Percentiles rank a stretch among this genome's conserved stretches.
These are phyloP conservation scores for Neurospora sp. DNA, from an alignment of 495 filamentous ascomycete genomes.

Conservation along the genomic window DNA sequence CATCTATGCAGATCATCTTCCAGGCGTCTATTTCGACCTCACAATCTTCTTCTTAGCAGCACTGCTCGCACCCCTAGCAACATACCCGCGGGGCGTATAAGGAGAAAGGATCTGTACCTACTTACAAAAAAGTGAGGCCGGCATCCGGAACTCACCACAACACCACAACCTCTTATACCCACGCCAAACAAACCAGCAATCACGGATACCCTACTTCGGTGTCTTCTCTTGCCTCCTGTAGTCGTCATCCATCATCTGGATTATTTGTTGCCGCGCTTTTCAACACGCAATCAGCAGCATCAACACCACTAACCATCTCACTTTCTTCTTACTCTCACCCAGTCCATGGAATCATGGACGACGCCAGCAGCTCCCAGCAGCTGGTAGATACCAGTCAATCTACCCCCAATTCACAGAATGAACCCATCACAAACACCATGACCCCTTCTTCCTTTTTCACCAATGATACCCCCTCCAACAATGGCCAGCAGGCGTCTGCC, in stretches of 20 bases:
- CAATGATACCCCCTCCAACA: neutral
- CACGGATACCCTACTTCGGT: neutral
- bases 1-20: neutral
- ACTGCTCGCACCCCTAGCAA: neutral
- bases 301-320: neutral
- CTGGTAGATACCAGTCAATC: constrained; percentile 11
- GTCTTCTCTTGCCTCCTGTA: neutral
- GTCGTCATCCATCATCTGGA: neutral
- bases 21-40: neutral
- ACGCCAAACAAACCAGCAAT: neutral
- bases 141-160: neutral
- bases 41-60: neutral
- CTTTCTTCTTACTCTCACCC: constrained; percentile 2
- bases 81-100: neutral
- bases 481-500: neutral
- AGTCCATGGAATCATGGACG: constrained; percentile 21
- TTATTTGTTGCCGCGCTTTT: neutral
- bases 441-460: neutral
- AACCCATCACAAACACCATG: neutral
- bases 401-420: neutral
- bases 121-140: neutral
- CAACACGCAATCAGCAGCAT: neutral
- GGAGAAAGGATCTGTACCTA: neutral
- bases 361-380: constrained; percentile 12
- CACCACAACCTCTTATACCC: neutral